Evolutionary conservation across 2,329 filamentous ascomycete species (phyloP).

Genomic region (Fusarium drepaniforme): DNA sequence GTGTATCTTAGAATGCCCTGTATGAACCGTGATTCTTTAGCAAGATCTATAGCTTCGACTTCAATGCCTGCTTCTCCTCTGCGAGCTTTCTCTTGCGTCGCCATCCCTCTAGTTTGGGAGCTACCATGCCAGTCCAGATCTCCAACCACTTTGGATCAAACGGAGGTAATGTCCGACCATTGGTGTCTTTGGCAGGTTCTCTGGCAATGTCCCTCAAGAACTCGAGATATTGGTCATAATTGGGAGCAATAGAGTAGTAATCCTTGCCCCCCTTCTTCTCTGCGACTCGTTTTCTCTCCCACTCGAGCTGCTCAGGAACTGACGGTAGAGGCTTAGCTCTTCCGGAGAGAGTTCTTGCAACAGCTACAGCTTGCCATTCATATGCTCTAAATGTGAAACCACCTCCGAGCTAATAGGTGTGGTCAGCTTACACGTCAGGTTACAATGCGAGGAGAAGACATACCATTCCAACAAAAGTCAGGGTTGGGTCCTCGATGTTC

Average conservation of each 20-base stretch:
- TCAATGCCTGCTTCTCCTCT: slow-evolving; percentile 12
- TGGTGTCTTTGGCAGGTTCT: slow-evolving; percentile 24
- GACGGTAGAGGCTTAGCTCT: slow-evolving; percentile 20
- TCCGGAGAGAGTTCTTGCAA: slow-evolving; percentile 26
- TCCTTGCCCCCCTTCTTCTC: slow-evolving; percentile 37
- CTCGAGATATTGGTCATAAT: slow-evolving; percentile 35
- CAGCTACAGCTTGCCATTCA: slow-evolving; percentile 37
- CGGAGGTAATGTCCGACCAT: slow-evolving; percentile 11
- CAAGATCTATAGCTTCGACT: neutral
- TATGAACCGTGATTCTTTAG: neutral
- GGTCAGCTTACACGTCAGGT: neutral
- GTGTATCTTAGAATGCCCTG: neutral
- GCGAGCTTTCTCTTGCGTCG: slow-evolving; percentile 26
- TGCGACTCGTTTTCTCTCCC: slow-evolving; percentile 28
- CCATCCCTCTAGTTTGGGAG: slow-evolving; percentile 25
- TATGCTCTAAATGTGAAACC: slow-evolving; percentile 40
- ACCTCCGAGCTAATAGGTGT: slow-evolving; percentile 17
- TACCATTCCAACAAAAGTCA: slow-evolving; percentile 31
- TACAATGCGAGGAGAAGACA: neutral
- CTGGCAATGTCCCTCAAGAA: slow-evolving; percentile 22
- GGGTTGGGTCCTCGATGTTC: slow-evolving; percentile 31
- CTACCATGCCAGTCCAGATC: slow-evolving; percentile 28
- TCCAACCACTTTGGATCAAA: slow-evolving; percentile 36
- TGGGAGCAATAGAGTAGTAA: slow-evolving; percentile 34
- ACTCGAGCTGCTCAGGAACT: slow-evolving; percentile 30